Base-by-base conservation (phyloP, 805 yeast species). In the Middelhovenomyces tepae region DNA sequence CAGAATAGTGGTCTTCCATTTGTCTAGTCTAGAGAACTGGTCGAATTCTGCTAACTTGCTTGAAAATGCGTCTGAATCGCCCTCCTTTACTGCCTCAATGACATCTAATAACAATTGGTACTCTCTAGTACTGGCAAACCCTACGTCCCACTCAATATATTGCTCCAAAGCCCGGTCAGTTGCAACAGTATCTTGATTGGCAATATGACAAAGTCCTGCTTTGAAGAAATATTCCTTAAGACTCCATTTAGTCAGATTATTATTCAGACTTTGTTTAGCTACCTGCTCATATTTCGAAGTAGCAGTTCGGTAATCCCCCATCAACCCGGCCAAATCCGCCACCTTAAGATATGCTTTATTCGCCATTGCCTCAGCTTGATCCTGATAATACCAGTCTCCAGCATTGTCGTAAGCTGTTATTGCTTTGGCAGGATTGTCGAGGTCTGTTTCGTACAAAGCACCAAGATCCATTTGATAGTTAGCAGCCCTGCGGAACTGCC, bases 401-500 rank as follows among this genome's bases (percentile, higher is more conserved):
- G 98, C 95, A 48, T 79, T 82, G 52, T 86, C 94, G 53, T 80
- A 89, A 18, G 86, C 73, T 35, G 67, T 67, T 34, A 79, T 69
- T 4, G 98, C 96, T 45, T 71, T 71, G 16, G 66, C 62, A 20
- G 63, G 57, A 49, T 87, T 89, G 31, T 69, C 69, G 14, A 84
- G 61, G 31, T 79, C 82, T 28, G 71, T 70, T 58, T 89, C 97
- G 52, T 82, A 84, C 28, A 89, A 57, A 45, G 76, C 86, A 7
- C 87, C 98, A 50, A 91, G 67, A 54, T 91, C 98, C 65, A 80
- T 74, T 53, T 87, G 80, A 62, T 81, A 87, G 53, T 85, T 85
- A 8, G 98, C 98, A 16, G 94, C 95, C 56, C 97, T 70, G 55
- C 98, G 75, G 61, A 91, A 91, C 56, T 89, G 95, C 8, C 99